phyloP scores from a whole-genome alignment of 805 yeast species.

The Wickerhamiella brachini region DNA sequence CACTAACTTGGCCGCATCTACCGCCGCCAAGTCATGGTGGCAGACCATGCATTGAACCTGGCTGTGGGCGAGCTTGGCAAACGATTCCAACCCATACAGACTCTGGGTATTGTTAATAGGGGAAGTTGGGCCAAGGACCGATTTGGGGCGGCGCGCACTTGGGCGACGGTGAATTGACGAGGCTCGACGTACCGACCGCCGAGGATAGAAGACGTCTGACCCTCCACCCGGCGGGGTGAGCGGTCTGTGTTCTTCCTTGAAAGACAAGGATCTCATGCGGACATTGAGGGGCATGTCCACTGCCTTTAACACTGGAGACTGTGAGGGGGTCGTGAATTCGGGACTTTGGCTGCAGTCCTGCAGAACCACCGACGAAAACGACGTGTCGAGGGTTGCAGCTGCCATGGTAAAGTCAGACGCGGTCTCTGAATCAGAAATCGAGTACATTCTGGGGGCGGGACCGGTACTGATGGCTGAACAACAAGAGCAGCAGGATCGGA shows the following conservation, averaged over 20 bases:
- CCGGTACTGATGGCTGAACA: background rate
- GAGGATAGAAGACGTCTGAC: background rate
- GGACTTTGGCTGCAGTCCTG: background rate
- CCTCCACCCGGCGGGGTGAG: background rate
- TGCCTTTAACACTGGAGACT: background rate
- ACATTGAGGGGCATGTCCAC: background rate
- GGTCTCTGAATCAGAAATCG: background rate
- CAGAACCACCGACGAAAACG: background rate
- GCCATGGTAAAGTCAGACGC: background rate
- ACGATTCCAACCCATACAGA: background rate
- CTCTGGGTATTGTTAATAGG: background rate
- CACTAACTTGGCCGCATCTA: constrained; percentile 3
- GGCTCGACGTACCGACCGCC: background rate
- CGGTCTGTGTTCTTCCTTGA: background rate
- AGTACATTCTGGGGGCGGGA: background rate
- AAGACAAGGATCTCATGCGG: background rate
- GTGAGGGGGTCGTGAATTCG: background rate
- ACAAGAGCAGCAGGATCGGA: background rate
- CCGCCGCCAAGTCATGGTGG: background rate
- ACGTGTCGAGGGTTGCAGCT: background rate
- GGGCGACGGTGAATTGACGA: background rate
- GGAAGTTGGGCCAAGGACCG: background rate
- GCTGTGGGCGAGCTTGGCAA: background rate
- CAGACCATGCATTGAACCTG: constrained; percentile 7
- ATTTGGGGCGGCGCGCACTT: background rate